Base-by-base conservation (phyloP, 1,139 yeast genomes). In the Debaryomyces psychrophilus region DNA sequence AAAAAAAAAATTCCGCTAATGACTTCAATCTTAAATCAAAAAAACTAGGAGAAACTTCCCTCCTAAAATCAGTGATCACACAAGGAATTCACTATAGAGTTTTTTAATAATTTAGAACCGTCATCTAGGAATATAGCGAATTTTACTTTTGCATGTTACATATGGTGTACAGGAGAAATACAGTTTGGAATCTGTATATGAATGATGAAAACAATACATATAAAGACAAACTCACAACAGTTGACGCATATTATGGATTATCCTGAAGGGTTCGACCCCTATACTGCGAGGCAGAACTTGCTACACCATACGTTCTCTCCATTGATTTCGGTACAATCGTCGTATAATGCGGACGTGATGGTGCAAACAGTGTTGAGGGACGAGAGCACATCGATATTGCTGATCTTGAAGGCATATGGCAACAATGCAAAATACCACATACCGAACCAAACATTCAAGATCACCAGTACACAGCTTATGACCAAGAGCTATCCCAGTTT, bases 251-350 rank as follows among this genome's bases (percentile, higher is more conserved):
- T 9, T 18, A 61, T 65, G 66, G 66, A 64, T 35, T 69, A 63
- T 48, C 74, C 75, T n/a, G 50, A 53, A 44, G 78, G 77, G 36
- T 60, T 68, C 43, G 78, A 73, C 54, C 77, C 79, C 29, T 70
- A 69, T 50, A 60, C 61, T 8, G 64, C 76, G 14, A 65, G 79
- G 48, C 80, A 75, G 59, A 71, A 71, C 50, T 59, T 75, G 33
- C 67, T 75, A 45, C 77, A 73, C 50, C 79, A 76, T 50, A 73
- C 84, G 9, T 78, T 77, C 50, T 76, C 84, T 23, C 92, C 92
- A 12, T 67, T 76, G 37, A 69, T 85, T 14, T 73, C 87, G 1
- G 72, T 83, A 7, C 75, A 75, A 22, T 70, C 84, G 4, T 76
- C 88, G 0, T 71, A 61, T 33, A 76, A 72, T 50, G 81, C 83